Percentiles rank a stretch among this genome's conserved stretches.
phyloP scores from a whole-genome alignment of 352 stramenopile genomes.

The Globisporangium uncinulatum region DNA sequence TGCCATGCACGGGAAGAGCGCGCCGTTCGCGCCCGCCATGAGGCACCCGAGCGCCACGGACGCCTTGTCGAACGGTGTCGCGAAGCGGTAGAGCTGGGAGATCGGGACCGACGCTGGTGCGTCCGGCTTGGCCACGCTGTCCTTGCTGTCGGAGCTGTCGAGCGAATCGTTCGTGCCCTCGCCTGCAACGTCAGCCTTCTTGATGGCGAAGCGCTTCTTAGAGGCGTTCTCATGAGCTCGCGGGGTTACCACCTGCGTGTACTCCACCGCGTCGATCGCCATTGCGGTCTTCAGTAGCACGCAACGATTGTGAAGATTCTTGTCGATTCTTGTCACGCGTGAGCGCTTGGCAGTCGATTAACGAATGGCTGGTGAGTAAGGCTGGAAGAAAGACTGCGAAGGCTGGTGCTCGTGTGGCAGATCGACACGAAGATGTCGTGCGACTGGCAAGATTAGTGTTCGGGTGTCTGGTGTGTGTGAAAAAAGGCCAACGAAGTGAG shows the following conservation, averaged over 20 bases:
- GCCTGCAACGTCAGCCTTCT: neutral
- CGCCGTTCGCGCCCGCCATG: constrained; percentile 32
- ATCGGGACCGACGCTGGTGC: constrained; percentile 13
- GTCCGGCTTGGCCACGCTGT: neutral
- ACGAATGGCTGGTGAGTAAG: neutral
- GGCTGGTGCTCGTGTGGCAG: too few relatives aligned
- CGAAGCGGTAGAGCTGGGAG: constrained; percentile 32
- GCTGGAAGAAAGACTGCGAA: too few relatives aligned
- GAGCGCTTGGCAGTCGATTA: neutral
- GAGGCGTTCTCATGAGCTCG: neutral
- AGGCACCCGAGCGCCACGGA: constrained; percentile 23
- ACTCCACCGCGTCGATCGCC: constrained; percentile 2
- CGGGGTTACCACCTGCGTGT: constrained; percentile 3
- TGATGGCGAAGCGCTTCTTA: neutral
- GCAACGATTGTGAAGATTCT: too few relatives aligned
- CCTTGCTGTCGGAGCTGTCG: neutral
- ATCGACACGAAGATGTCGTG: too few relatives aligned
- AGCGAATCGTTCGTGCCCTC: neutral
- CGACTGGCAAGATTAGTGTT: too few relatives aligned
- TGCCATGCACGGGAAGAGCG: constrained; percentile 44
- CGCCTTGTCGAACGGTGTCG: constrained; percentile 21
- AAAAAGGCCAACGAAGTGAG: too few relatives aligned
- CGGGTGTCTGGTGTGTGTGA: too few relatives aligned
- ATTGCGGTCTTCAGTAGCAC: neutral
- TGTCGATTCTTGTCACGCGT: neutral